Conservation (phyloP, 2,329 filamentous ascomycete genomes). For the Teratosphaeria epicoccoides region DNA sequence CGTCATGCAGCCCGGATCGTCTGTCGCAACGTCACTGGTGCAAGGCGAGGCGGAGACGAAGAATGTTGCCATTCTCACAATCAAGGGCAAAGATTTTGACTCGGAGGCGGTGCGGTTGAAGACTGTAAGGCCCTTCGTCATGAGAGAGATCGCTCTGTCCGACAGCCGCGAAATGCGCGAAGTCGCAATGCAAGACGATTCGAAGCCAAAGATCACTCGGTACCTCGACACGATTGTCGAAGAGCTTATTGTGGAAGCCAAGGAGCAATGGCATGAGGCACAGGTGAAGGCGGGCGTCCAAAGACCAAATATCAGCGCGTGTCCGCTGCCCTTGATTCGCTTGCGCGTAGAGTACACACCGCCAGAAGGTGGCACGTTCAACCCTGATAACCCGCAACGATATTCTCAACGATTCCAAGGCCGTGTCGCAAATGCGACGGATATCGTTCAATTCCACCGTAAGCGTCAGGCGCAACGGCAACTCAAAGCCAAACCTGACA, state of each 20-base stretch:
- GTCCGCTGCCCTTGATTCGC: constrained; percentile 71
- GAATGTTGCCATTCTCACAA: constrained; percentile 73
- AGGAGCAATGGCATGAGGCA: constrained; percentile 61
- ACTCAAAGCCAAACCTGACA: constrained; percentile 42
- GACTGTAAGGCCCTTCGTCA: constrained; percentile 82
- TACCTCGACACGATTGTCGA: constrained; percentile 70
- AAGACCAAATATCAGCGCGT: constrained; percentile 26
- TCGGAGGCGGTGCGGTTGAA: constrained; percentile 74
- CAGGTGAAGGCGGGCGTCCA: constrained; percentile 37
- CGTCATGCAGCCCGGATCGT: constrained; percentile 96
- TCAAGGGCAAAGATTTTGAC: constrained; percentile 69
- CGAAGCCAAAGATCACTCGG: constrained; percentile 67
- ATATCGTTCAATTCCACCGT: constrained; percentile 85
- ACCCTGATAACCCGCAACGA: constrained; percentile 88
- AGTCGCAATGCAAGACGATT: constrained; percentile 59
- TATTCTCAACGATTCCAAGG: constrained; percentile 87
- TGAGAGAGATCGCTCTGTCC: constrained; percentile 66
- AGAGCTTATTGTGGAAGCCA: constrained; percentile 77
- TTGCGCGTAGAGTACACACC: constrained; percentile 85
- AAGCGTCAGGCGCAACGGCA: constrained; percentile 56
- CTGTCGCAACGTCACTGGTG: constrained; percentile 83
- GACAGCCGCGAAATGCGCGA: constrained; percentile 67
- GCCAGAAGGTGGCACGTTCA: constrained; percentile 72
- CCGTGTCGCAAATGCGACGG: constrained; percentile 87
- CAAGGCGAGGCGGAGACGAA: constrained; percentile 85